Conservation (phyloP, 208 protist genomes). For the Baffinella frigidus region DNA sequence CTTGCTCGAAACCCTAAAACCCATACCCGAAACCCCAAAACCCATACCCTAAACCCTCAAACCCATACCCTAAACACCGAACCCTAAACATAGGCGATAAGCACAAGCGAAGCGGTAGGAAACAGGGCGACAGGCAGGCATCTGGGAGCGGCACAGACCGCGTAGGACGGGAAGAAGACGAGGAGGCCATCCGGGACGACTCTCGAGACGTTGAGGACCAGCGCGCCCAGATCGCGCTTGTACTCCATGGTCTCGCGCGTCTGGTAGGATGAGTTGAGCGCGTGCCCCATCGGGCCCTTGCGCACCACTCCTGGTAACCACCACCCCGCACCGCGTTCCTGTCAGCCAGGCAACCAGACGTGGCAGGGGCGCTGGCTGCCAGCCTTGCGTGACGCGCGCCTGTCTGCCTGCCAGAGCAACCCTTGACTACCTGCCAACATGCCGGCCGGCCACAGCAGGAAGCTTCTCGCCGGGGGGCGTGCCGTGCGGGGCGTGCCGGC, state of each 20-base stretch:
- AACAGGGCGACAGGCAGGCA: not conserved
- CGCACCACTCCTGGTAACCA: too few relatives aligned
- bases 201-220: constrained; percentile 82
- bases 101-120: not conserved
- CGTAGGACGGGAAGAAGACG: constrained; percentile 93
- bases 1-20: not conserved
- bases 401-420: too few relatives aligned
- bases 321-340: too few relatives aligned
- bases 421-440: not conserved
- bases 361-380: too few relatives aligned
- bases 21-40: not conserved
- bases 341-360: too few relatives aligned
- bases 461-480: too few relatives aligned
- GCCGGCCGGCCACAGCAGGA: too few relatives aligned
- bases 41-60: not conserved
- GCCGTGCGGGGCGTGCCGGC: too few relatives aligned
- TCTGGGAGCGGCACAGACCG: not conserved
- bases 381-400: too few relatives aligned
- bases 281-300: not conserved
- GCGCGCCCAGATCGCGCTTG: not conserved
- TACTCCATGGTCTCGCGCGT: not conserved
- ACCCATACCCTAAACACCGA: not conserved
- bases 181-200: constrained; percentile 89
- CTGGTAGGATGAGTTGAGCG: not conserved
- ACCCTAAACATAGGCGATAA: not conserved